Evolutionary conservation across 176 grass and related monocot species (phyloP).

Genomic region (Musa schizocarpa): DNA sequence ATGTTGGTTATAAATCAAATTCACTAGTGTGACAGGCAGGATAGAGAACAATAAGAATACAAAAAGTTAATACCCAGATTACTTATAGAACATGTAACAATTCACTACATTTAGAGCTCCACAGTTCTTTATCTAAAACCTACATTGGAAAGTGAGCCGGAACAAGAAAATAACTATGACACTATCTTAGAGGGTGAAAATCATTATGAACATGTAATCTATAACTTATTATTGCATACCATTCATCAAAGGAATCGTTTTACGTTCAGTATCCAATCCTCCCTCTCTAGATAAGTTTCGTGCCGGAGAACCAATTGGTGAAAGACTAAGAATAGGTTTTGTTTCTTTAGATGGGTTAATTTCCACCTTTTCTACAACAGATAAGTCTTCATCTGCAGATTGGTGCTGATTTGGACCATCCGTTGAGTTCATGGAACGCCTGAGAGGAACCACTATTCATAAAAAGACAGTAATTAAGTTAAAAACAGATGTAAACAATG

Average conservation of each 20-base stretch:
- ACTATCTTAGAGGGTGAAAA: too few relatives aligned
- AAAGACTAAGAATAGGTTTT: background rate
- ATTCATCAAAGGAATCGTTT: background rate
- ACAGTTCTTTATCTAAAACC: too few relatives aligned
- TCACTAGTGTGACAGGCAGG: background rate
- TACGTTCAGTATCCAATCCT: too few relatives aligned
- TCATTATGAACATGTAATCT: background rate
- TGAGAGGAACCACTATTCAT: background rate
- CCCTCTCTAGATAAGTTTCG: too few relatives aligned
- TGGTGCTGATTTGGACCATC: background rate
- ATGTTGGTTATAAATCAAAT: slow-evolving; percentile 1
- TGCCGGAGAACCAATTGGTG: background rate
- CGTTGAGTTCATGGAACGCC: background rate
- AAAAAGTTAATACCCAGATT: too few relatives aligned
- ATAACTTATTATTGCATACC: background rate
- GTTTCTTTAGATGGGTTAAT: background rate
- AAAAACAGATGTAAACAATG: too few relatives aligned
- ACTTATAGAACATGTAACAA: too few relatives aligned
- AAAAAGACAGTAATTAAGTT: background rate
- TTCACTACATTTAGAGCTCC: too few relatives aligned
- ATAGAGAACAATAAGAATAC: background rate
- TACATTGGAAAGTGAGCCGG: too few relatives aligned
- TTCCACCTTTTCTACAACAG: background rate
- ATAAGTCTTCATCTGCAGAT: background rate
- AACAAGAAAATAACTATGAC: too few relatives aligned